A percentile compares a stretch with the other conserved stretches of the same genome.
phyloP scores from a whole-genome alignment of 1,284 basidiomycete genomes.

The Microbotryomycetes sp. region DNA sequence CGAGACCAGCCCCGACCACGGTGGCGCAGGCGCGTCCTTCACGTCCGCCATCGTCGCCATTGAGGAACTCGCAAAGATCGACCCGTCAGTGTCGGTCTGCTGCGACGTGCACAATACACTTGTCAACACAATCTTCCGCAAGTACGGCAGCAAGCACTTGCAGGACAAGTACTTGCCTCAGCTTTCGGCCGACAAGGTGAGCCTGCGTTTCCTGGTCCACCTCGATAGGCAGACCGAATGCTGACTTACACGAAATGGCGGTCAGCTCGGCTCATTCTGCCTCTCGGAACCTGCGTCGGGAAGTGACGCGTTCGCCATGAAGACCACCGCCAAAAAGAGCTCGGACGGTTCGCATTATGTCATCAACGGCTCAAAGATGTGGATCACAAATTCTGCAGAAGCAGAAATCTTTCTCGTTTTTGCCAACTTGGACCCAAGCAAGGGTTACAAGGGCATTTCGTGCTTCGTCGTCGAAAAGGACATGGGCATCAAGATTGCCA shows the following conservation, averaged over 20 bases:
- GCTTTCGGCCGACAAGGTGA: constrained; percentile 69
- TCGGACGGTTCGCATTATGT: constrained; percentile 65
- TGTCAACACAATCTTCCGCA: constrained; percentile 85
- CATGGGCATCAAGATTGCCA: constrained; percentile 94
- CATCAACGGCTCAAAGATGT: constrained; percentile 93
- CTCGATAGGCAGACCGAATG: not conserved
- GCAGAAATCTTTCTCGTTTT: constrained; percentile 78
- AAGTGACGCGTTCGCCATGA: constrained; percentile 93
- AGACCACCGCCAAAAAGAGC: constrained; percentile 82
- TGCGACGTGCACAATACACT: constrained; percentile 98
- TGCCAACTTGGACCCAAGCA: constrained; percentile 87
- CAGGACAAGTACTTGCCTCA: constrained; percentile 83
- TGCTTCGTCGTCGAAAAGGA: constrained; percentile 94
- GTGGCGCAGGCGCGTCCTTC: constrained; percentile 86
- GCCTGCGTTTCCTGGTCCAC: constrained; percentile 30
- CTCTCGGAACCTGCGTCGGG: constrained; percentile 88
- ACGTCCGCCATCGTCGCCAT: constrained; percentile 93
- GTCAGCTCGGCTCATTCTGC: constrained; percentile 88
- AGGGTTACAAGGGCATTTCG: constrained; percentile 98
- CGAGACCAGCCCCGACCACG: constrained; percentile 75
- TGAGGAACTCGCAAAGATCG: constrained; percentile 92
- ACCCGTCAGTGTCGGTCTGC: constrained; percentile 91
- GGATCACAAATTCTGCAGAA: constrained; percentile 98
- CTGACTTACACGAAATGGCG: constrained; percentile 1
- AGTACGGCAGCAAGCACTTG: constrained; percentile 76